Conservation (phyloP, 2,329 filamentous ascomycete species). For the Sclerotinia trifoliorum region DNA sequence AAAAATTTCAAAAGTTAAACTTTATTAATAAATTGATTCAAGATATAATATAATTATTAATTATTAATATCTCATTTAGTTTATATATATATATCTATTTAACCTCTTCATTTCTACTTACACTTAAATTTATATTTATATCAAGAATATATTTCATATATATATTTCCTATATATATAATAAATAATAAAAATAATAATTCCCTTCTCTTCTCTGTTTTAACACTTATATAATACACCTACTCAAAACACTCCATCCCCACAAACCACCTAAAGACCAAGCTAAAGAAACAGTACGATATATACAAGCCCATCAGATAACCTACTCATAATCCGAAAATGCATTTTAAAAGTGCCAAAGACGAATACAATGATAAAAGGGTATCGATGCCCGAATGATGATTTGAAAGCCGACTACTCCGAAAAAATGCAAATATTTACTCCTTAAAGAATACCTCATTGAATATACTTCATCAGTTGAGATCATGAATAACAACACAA, state of each 20-base stretch:
- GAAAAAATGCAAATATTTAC: constrained; percentile 11
- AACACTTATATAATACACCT: not conserved
- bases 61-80: too few species aligned
- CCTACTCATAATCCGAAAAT: not conserved
- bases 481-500: not conserved
- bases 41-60: too few species aligned
- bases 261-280: not conserved
- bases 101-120: too few species aligned
- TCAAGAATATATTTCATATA: too few species aligned
- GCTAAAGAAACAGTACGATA: not conserved
- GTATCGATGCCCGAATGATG: constrained; percentile 7
- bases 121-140: too few species aligned
- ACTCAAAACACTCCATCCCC: not conserved
- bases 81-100: too few species aligned
- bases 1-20: too few species aligned
- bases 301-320: not conserved
- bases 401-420: constrained; percentile 9
- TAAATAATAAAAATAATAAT: too few species aligned
- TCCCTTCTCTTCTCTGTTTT: too few species aligned
- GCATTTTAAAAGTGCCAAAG: not conserved
- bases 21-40: too few species aligned
- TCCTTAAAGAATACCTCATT: constrained; percentile 1
- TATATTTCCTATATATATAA: too few species aligned
- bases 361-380: not conserved
- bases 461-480: not conserved